Evolutionary conservation across 441 rosid species (phyloP).

Genomic region (Monsonia emarginata): DNA sequence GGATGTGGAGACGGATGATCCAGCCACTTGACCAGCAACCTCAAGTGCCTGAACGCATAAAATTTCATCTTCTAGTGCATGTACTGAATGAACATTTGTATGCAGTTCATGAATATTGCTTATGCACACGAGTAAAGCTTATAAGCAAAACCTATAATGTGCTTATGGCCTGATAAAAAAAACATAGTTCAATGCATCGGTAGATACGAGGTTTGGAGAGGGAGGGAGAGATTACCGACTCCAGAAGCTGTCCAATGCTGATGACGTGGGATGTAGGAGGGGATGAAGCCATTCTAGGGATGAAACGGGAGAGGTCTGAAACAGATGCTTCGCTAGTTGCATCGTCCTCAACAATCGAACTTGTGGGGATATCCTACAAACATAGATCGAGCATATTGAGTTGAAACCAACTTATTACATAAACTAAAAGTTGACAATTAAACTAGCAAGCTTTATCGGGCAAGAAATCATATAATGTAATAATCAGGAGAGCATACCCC

Average conservation of each 20-base stretch:
- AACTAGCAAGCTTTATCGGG: neutral
- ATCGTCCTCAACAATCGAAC: conserved; percentile 53
- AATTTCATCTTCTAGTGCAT: neutral
- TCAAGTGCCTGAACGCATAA: conserved; percentile 57
- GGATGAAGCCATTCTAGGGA: conserved; percentile 51
- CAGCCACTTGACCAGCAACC: conserved; percentile 93
- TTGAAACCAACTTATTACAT: neutral
- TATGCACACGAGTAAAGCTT: too few relatives aligned
- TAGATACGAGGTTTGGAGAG: neutral
- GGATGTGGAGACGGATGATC: conserved; percentile 61
- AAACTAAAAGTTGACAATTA: neutral
- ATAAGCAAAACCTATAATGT: too few relatives aligned
- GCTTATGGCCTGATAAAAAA: too few relatives aligned
- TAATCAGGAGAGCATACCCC: conserved; percentile 38
- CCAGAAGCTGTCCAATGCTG: conserved; percentile 82
- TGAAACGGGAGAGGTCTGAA: conserved; percentile 39
- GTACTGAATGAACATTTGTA: neutral
- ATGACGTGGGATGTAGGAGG: conserved; percentile 57
- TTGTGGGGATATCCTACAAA: conserved; percentile 51
- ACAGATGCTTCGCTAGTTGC: conserved; percentile 66
- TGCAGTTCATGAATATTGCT: too few relatives aligned
- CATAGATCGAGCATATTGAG: neutral
- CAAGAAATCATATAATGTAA: neutral
- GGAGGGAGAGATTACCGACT: conserved; percentile 46
- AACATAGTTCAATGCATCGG: neutral